Evolutionary conservation across 345 rosid genomes (phyloP).

Genomic region (Citrus mangshanensis): DNA sequence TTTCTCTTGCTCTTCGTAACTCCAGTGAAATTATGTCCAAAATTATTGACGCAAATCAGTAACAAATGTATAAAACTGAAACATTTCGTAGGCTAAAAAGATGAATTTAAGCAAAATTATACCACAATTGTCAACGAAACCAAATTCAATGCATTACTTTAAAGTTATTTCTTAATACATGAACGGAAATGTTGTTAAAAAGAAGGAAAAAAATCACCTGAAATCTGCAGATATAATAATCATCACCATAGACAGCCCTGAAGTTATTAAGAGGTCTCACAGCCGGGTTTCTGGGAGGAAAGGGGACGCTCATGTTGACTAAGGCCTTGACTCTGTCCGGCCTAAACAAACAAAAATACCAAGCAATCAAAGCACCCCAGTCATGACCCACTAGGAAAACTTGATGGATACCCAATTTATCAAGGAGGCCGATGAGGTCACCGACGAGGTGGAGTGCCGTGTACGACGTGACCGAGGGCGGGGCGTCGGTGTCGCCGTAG

Average conservation of each 20-base stretch:
- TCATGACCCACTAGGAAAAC: constrained; percentile 16
- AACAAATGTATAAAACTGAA: not conserved
- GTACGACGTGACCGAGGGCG: constrained; percentile 20
- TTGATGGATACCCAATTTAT: constrained; percentile 8
- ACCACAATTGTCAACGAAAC: not conserved
- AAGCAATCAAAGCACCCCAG: constrained; percentile 14
- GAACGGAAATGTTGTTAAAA: not conserved
- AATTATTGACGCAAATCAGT: not conserved
- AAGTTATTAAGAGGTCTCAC: constrained; percentile 22
- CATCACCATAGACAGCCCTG: constrained; percentile 28
- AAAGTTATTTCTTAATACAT: not conserved
- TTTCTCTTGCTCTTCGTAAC: not conserved
- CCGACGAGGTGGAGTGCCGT: constrained; percentile 32
- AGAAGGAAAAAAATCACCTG: constrained; percentile 17
- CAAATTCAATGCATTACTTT: not conserved
- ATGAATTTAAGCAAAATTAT: not conserved
- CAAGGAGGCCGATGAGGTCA: constrained; percentile 29
- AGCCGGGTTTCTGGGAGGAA: constrained; percentile 27
- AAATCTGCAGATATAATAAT: constrained; percentile 37
- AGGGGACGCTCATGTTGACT: constrained; percentile 32
- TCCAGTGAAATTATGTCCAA: not conserved
- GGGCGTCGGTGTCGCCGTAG: constrained; percentile 34
- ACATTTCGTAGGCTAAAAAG: not conserved
- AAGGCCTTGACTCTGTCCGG: constrained; percentile 32
- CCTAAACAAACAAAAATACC: constrained; percentile 7